phyloP scores from a whole-genome alignment of 2,329 filamentous ascomycete species.

The Cladobotryum mycophilum region DNA sequence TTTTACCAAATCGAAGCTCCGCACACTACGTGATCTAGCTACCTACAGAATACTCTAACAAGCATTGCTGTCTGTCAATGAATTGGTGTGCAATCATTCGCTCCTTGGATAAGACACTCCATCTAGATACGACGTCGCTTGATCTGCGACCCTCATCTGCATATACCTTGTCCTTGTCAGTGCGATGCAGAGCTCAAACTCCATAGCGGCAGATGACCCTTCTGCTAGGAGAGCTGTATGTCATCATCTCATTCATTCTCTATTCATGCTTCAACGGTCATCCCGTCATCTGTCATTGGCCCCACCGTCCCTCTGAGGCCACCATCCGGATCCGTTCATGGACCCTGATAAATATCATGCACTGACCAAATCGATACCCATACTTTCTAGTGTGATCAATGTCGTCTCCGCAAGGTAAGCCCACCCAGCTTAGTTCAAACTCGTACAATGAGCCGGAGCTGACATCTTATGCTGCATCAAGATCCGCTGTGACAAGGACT shows the following conservation, averaged over 20 bases:
- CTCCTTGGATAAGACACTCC: no score
- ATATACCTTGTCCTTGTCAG: not conserved
- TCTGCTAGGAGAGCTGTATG: slow-evolving; percentile 31
- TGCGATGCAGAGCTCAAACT: slow-evolving; percentile 9
- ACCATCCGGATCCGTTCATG: no score
- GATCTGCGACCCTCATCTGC: not conserved
- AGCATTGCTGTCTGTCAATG: no score
- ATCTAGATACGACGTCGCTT: not conserved
- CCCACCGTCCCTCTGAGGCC: not conserved
- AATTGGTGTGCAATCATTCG: no score
- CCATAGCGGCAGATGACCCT: slow-evolving; percentile 32
- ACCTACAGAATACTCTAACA: no score
- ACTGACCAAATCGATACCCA: not conserved
- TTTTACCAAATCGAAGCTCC: no score
- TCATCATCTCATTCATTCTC: slow-evolving; percentile 13
- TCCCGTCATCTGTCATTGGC: not conserved
- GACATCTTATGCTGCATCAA: slow-evolving; percentile 19
- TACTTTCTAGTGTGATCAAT: slow-evolving; percentile 38
- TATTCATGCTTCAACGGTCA: not conserved
- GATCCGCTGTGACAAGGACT: slow-evolving; percentile 55
- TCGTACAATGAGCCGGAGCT: not conserved
- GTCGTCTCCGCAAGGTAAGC: slow-evolving; percentile 36
- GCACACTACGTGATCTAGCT: no score
- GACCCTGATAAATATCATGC: not conserved
- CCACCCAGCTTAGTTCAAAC: not conserved